Evolutionary conservation across 2,329 filamentous ascomycete genomes (phyloP), one percentile per base, ranked within the genome.

Genomic region (Scleromitrula shiraiana): DNA sequence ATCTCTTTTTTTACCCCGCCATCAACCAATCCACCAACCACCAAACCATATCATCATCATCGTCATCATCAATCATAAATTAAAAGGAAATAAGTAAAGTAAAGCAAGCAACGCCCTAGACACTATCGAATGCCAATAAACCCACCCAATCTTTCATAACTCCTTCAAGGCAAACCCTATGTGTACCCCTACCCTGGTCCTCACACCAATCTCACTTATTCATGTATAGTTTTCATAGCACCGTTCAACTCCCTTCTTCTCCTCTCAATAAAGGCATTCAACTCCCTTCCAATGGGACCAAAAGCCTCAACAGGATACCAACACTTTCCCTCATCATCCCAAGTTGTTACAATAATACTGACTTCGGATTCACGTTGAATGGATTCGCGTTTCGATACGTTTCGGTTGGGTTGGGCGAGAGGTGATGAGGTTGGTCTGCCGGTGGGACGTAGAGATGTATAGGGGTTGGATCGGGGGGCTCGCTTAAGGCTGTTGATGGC

Each of bases 271-370:
- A 49, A 49, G 37, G 42, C 42, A 20, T 45, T 49, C 46, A 49
- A 45, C 15, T 45, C 33, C 26, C 40, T 38, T 5, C 46, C 46
- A 15, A 49, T 45, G n/a, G 46, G 46, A 20, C 46, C 46, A 10
- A 42, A 49, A 9, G 46, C 46, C 32, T 49, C 46, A 7, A 49
- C 46, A 10, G 46, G 46, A 44, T 49, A 49, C 46, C 46, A 49
- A 24, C 46, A 49, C 20, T 49, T 49, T 12, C 40, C 39, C 19
- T 49, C 46, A 39, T 49, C 46, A 38, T 49, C 46, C 46, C 46
- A 49, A 19, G 40, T 49, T 24, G 46, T 49, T 20, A 49, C 46
- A 49, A 49, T 49, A 19, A 49, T 49, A 41, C 46, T 49, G n/a
- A 49, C 46, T 44, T 49, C 46, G 27, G 45, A 27, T 33, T 48